phyloP scores from a whole-genome alignment of 306 rosid species.

The Boehmeria nivea region DNA sequence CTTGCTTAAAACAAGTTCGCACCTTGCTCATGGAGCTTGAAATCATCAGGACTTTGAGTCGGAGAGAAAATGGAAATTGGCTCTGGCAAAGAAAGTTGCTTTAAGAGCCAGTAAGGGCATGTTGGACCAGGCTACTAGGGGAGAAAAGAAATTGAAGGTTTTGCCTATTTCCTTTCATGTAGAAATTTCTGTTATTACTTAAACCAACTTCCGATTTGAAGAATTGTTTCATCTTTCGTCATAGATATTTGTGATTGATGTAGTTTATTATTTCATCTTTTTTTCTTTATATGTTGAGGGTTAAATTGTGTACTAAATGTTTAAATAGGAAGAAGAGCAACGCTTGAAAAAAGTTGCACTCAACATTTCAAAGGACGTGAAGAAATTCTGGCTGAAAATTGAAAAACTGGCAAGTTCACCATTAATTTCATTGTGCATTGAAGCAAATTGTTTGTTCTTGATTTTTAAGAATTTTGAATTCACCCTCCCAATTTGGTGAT shows the following conservation, averaged over 20 bases:
- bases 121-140: conserved; percentile 95
- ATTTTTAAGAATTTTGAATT: conserved; percentile 7
- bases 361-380: conserved; percentile 91
- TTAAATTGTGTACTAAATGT: conserved; percentile 20
- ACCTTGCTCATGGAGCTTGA: conserved; percentile 24
- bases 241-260: not conserved
- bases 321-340: conserved; percentile 86
- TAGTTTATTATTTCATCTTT: conserved; percentile 2
- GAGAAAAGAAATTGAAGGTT: conserved; percentile 96
- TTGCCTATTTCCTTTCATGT: conserved; percentile 28
- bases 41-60: conserved; percentile 85
- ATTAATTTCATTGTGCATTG: not conserved
- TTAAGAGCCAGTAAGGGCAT: conserved; percentile 93
- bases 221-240: conserved; percentile 12
- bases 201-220: not conserved
- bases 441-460: not conserved
- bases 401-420: conserved; percentile 81
- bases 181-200: conserved; percentile 10
- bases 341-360: conserved; percentile 87
- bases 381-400: conserved; percentile 95
- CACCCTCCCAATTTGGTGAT: conserved; percentile 20
- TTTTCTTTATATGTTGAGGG: not conserved
- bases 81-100: conserved; percentile 93
- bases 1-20: not conserved
- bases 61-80: conserved; percentile 95